Conservation (phyloP, 805 yeast genomes). For the Zygosaccharomyces bailii region DNA sequence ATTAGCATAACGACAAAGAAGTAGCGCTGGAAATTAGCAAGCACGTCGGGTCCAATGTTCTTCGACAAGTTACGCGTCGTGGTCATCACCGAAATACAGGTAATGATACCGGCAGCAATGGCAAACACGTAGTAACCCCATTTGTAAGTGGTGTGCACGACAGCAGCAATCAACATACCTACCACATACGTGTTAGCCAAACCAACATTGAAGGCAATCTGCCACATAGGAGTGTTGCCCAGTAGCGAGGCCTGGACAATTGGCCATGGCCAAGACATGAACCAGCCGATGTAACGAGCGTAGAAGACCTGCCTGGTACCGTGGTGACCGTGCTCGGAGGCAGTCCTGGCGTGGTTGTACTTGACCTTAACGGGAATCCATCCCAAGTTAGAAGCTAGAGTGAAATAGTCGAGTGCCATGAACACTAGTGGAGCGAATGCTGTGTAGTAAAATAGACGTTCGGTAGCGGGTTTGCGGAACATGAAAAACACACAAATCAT, state of each 20-base stretch:
- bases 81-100: constrained; percentile 25
- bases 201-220: constrained; percentile 32
- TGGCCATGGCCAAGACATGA: constrained; percentile 49
- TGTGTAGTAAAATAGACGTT: constrained; percentile 37
- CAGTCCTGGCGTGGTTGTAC: constrained; percentile 46
- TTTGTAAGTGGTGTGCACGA: constrained; percentile 45
- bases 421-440: constrained; percentile 46
- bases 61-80: constrained; percentile 26
- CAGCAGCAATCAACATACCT: constrained; percentile 43
- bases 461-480: constrained; percentile 31
- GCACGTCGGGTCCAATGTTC: constrained; percentile 24
- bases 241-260: constrained; percentile 32
- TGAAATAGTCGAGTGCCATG: constrained; percentile 49
- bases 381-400: constrained; percentile 60
- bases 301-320: constrained; percentile 55
- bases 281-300: constrained; percentile 56
- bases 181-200: constrained; percentile 42
- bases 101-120: constrained; percentile 23
- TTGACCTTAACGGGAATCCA: constrained; percentile 48
- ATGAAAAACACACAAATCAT: constrained; percentile 29
- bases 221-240: constrained; percentile 28
- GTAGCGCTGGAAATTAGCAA: constrained; percentile 26
- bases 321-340: constrained; percentile 26
- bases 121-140: constrained; percentile 52
- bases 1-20: constrained; percentile 35